phyloP scores from a whole-genome alignment of 2,329 filamentous ascomycete species.

The Zasmidium cellare region DNA sequence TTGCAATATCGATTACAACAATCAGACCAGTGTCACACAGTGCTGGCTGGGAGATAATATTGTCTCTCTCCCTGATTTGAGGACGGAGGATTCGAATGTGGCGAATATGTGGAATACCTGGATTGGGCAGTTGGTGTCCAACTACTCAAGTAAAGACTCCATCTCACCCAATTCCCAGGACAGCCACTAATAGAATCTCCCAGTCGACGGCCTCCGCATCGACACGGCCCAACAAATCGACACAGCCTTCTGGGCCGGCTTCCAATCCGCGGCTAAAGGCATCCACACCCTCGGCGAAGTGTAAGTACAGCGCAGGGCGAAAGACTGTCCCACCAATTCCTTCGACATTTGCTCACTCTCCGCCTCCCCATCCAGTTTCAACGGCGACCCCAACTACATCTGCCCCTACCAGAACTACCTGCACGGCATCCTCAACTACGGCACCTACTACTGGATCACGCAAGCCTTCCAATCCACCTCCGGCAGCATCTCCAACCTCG shows the following conservation, averaged over 20 bases:
- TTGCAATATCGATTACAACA: constrained; percentile 58
- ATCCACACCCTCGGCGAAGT: constrained; percentile 48
- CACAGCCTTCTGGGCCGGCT: constrained; percentile 39
- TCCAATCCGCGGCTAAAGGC: constrained; percentile 32
- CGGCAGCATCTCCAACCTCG: constrained; percentile 39
- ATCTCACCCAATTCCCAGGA: not conserved
- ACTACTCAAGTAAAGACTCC: constrained; percentile 49
- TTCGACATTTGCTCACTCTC: no score
- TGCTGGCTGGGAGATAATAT: constrained; percentile 58
- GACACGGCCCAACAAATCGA: constrained; percentile 49
- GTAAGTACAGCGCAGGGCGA: no score
- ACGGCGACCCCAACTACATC: constrained; percentile 36
- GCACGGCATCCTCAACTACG: constrained; percentile 48
- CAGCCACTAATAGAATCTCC: not conserved
- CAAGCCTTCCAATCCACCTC: constrained; percentile 35
- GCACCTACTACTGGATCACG: constrained; percentile 39
- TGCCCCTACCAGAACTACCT: constrained; percentile 45
- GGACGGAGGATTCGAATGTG: constrained; percentile 54
- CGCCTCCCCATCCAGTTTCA: constrained; percentile 17
- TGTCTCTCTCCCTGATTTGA: constrained; percentile 60
- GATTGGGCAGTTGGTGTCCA: constrained; percentile 58
- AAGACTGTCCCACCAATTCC: no score
- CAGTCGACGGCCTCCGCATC: constrained; percentile 53
- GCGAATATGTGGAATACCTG: constrained; percentile 55
- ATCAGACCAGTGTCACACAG: constrained; percentile 37